Conservation (phyloP, 192 early-diverging fungal genomes). For the Phlyctochytrium planicorne region DNA sequence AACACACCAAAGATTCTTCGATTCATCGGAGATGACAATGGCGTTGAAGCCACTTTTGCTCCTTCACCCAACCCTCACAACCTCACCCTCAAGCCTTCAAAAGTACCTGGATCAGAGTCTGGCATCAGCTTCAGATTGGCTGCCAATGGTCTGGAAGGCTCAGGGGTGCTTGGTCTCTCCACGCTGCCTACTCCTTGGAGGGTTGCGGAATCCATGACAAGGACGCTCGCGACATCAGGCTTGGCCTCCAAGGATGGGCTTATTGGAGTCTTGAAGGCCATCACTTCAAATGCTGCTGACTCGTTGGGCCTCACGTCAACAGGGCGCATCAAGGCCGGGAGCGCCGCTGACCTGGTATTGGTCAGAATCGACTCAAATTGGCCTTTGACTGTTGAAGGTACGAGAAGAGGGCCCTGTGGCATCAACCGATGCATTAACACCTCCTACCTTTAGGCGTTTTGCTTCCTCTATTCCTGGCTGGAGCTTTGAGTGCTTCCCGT, state of each 20-base stretch:
- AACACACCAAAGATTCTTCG: slow-evolving; percentile 18
- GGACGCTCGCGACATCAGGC: neutral
- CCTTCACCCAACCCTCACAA: slow-evolving; percentile 1
- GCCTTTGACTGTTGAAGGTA: slow-evolving; percentile 22
- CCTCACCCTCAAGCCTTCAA: slow-evolving; percentile 16
- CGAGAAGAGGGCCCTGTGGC: too few relatives aligned
- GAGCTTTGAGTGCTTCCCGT: neutral
- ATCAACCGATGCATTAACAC: slow-evolving; percentile 7
- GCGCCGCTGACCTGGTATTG: slow-evolving; percentile 27
- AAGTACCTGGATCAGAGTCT: slow-evolving; percentile 10
- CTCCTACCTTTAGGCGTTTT: slow-evolving; percentile 20
- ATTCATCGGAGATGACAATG: neutral
- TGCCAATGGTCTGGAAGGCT: neutral
- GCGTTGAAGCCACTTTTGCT: slow-evolving; percentile 13
- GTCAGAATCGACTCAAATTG: slow-evolving; percentile 26
- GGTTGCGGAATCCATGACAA: neutral
- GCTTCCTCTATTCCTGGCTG: slow-evolving; percentile 19
- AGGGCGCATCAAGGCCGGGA: slow-evolving; percentile 9
- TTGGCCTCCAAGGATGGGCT: neutral
- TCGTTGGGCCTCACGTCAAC: slow-evolving; percentile 13
- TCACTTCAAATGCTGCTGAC: slow-evolving; percentile 10
- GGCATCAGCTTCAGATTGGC: slow-evolving; percentile 3
- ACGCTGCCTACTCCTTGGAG: neutral
- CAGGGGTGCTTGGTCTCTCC: neutral
- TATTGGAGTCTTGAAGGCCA: neutral